These are phyloP conservation scores for Cercospora beticola DNA, from an alignment of 2,329 filamentous ascomycete genomes.

Conservation along the genomic window DNA sequence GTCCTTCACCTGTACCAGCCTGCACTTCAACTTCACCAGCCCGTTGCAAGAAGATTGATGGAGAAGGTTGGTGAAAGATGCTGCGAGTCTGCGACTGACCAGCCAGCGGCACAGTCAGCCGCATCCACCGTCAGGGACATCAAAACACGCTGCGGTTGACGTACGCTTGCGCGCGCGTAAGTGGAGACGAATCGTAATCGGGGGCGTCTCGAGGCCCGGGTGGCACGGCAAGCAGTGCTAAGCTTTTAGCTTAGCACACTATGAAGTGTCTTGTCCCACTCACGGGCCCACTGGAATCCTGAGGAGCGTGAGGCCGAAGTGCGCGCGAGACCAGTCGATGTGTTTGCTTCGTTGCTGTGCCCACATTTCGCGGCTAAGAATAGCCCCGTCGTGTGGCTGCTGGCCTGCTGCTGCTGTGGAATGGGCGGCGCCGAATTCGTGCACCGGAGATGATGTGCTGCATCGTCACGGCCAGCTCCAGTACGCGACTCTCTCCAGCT, in stretches of 20 bases:
- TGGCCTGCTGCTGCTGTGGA: background rate
- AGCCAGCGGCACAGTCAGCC: background rate
- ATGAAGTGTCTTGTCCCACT: constrained; percentile 9
- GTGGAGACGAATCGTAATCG: constrained; percentile 18
- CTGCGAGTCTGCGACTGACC: background rate
- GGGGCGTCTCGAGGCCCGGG: constrained; percentile 10
- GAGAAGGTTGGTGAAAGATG: constrained; percentile 6
- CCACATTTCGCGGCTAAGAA: background rate
- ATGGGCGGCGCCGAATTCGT: background rate
- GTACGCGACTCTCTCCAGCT: background rate
- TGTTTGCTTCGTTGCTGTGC: background rate
- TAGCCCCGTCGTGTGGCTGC: background rate
- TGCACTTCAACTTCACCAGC: background rate
- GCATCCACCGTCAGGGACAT: background rate
- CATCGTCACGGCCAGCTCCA: background rate
- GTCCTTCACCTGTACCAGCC: background rate
- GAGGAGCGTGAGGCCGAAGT: constrained; percentile 12
- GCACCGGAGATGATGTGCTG: background rate
- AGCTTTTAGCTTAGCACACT: constrained; percentile 16
- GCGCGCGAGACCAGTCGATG: constrained; percentile 5
- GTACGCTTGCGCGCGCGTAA: constrained; percentile 15
- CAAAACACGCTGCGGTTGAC: constrained; percentile 15
- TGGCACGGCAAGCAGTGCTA: constrained; percentile 12
- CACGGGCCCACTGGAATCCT: background rate
- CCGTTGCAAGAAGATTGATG: background rate